Evolutionary conservation across 257 asterid genomes (phyloP).

Genomic region (Sherardia arvensis): DNA sequence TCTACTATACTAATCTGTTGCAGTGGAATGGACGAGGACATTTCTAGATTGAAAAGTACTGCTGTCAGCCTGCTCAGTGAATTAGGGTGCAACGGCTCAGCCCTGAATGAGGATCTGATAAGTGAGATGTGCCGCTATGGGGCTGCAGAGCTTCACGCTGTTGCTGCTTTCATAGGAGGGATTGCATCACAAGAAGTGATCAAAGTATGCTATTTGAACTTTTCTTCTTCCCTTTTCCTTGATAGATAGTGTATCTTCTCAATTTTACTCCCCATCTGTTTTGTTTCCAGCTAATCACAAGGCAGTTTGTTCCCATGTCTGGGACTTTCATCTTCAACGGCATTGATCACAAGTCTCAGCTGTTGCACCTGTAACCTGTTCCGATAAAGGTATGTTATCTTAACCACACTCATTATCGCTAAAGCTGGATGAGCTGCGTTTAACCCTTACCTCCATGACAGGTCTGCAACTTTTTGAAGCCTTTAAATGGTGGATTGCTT

Average conservation of each 20-base stretch:
- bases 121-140: conserved; percentile 96
- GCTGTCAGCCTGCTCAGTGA: conserved; percentile 66
- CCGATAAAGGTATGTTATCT: background rate
- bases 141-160: conserved; percentile 90
- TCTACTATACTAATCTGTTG: conserved; percentile 14
- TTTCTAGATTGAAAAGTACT: conserved; percentile 78
- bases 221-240: background rate
- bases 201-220: conserved; percentile 44
- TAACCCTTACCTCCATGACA: background rate
- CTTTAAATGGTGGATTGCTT: background rate
- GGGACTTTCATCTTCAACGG: conserved; percentile 95
- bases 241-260: background rate
- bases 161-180: conserved; percentile 90
- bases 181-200: conserved; percentile 95
- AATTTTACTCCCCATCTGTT: background rate
- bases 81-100: conserved; percentile 72
- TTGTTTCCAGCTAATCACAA: conserved; percentile 60
- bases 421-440: background rate
- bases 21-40: conserved; percentile 94
- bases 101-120: conserved; percentile 79
- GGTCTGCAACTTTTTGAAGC: background rate
- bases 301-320: conserved; percentile 83
- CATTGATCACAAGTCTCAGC: conserved; percentile 83
- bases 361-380: conserved; percentile 39
- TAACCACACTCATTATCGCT: background rate